Evolutionary conservation across 768 basidiomycete species (phyloP), one percentile per base, ranked within the genome.

Genomic region (Floccularia luteovirens): DNA sequence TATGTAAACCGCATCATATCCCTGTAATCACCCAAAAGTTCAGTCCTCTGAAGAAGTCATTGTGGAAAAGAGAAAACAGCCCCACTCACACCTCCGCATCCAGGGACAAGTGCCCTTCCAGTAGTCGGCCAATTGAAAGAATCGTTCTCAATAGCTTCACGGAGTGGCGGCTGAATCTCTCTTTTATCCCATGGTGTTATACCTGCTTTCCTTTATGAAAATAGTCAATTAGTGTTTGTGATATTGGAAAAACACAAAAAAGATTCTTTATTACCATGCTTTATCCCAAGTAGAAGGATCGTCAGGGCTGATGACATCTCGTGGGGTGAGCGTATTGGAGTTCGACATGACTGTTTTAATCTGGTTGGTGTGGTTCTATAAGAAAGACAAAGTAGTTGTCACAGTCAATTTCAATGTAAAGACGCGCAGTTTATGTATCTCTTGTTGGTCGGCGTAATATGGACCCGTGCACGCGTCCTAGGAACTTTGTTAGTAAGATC

Each of bases 111-210:
- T 2, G 58, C 61, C 3, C 47, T 34, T 4, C 60, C 58, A 11
- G 14, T 40, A 1, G 42, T 60, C 3, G 79, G 74, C 31, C 74
- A 61, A 0, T 64, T 54, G 12, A 78, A 48, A 21, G 62, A 56
- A 12, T 61, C 60, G 1, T 69, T 67, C 34, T 72, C 60, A 19
- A 83, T 51, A 1, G 78, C 54, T 36, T 77, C 74, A 19, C 53
- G 57, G 40, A 84, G 58, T 1, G 79, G 67, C 4, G 75, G 79
- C 46, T 83, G 81, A 3, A 63, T 49, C 3, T 61, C 55, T 2
- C 78, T 72, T 4, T 53, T 51, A 46, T 84, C 82, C 82, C 83
- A 86, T 1, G 83, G 82, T 0, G 77, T 82, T 1, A 75, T 40
- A 0, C 63, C 60, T 0, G 55, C 47, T 49, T 71, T 59, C 76